Evolutionary conservation across 306 rosid species (phyloP).

Genomic region (Cicer judaicum): DNA sequence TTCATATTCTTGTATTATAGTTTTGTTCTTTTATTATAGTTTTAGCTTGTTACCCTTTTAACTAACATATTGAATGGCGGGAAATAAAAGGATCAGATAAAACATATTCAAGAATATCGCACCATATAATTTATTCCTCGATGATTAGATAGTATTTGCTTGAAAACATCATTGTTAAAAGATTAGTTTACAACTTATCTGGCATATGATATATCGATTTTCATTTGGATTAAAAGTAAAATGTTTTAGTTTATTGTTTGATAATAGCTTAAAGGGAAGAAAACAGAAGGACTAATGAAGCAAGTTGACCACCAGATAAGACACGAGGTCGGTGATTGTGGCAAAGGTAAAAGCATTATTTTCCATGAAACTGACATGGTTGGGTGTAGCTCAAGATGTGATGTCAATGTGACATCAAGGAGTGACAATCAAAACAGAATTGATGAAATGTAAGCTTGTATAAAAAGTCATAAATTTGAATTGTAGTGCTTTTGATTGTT

Average conservation of each 20-base stretch:
- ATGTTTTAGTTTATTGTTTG: constrained; percentile 31
- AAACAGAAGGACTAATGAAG: constrained; percentile 38
- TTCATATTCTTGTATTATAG: constrained; percentile 1
- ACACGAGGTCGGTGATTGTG: constrained; percentile 32
- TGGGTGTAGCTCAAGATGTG: constrained; percentile 47
- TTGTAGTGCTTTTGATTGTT: constrained; percentile 29
- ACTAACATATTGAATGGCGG: constrained; percentile 8
- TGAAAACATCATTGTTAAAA: constrained; percentile 19
- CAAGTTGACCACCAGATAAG: constrained; percentile 44
- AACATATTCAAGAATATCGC: constrained; percentile 15
- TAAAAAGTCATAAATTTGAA: constrained; percentile 21
- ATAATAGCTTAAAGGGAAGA: constrained; percentile 59
- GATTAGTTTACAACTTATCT: constrained; percentile 9
- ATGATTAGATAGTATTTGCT: constrained; percentile 18
- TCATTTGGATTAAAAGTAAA: constrained; percentile 35
- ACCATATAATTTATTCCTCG: constrained; percentile 5
- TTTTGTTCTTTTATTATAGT: background rate
- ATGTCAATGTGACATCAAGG: constrained; percentile 31
- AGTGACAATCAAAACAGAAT: constrained; percentile 41
- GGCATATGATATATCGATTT: constrained; percentile 10
- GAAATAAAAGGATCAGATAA: constrained; percentile 35
- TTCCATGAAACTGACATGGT: constrained; percentile 35
- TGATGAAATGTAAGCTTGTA: constrained; percentile 57
- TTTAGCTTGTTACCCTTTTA: background rate
- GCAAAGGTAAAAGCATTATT: constrained; percentile 54